phyloP scores from a whole-genome alignment of 2,329 filamentous ascomycete species.

The Gyromitra esculenta region DNA sequence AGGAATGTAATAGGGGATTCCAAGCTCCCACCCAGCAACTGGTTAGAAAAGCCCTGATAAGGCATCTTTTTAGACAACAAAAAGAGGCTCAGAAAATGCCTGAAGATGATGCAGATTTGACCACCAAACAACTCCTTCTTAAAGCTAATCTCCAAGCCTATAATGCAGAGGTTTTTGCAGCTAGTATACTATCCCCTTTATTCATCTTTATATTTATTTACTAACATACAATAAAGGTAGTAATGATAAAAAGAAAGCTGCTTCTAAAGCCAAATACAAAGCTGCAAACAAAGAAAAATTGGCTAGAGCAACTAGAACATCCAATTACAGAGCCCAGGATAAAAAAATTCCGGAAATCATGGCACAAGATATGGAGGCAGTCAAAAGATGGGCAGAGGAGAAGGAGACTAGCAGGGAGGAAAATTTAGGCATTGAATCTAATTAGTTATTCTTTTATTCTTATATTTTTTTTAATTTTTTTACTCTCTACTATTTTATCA shows the following conservation, averaged over 20 bases:
- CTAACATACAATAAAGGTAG: neutral
- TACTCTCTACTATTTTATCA: too few relatives aligned
- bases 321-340: slow-evolving; percentile 16
- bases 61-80: neutral
- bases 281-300: slow-evolving; percentile 14
- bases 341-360: slow-evolving; percentile 14
- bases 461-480: too few relatives aligned
- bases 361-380: neutral
- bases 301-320: slow-evolving; percentile 8
- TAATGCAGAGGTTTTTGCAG: neutral
- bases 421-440: neutral
- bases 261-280: neutral
- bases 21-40: neutral
- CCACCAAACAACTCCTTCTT: neutral
- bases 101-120: neutral
- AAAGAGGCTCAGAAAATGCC: neutral
- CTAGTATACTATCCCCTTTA: neutral
- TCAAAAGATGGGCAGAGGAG: slow-evolving; percentile 20
- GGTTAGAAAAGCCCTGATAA: neutral
- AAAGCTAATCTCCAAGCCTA: neutral
- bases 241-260: neutral
- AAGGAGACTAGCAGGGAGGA: neutral
- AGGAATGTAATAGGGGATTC: neutral
- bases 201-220: neutral
- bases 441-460: neutral